These are phyloP conservation scores for Halenospora varia DNA, from an alignment of 495 filamentous ascomycete species.

Conservation along the genomic window DNA sequence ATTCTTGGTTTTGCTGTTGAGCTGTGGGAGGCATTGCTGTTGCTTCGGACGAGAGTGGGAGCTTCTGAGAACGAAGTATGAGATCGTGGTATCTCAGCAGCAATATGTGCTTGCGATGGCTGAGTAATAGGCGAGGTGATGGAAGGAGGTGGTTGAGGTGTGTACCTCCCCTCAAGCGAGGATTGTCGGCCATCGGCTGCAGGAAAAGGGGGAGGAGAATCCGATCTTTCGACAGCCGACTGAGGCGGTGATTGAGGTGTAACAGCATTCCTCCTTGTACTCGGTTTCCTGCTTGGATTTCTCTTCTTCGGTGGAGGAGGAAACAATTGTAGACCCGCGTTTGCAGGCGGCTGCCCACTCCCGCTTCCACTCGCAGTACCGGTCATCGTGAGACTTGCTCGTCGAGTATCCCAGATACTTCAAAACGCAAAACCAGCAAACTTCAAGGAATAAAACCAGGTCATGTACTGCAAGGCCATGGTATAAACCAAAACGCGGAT, in stretches of 20 bases:
- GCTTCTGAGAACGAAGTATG: constrained; percentile 48
- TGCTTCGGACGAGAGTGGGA: constrained; percentile 42
- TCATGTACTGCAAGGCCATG: background rate
- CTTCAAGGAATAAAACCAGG: background rate
- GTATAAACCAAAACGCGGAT: background rate
- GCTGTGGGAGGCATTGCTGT: constrained; percentile 40
- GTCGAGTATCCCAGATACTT: constrained; percentile 18
- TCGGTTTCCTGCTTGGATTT: constrained; percentile 18
- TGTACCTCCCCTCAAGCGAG: constrained; percentile 19
- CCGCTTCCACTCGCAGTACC: background rate
- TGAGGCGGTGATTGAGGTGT: constrained; percentile 14
- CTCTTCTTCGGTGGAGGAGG: constrained; percentile 40
- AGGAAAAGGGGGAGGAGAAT: constrained; percentile 36
- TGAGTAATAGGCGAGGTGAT: constrained; percentile 33
- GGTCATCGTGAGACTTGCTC: constrained; percentile 9
- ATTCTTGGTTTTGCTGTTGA: constrained; percentile 44
- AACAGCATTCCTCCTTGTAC: constrained; percentile 15
- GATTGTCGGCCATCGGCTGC: constrained; percentile 28
- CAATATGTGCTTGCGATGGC: constrained; percentile 31
- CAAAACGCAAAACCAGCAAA: background rate
- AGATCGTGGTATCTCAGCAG: constrained; percentile 36
- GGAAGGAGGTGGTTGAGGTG: constrained; percentile 27
- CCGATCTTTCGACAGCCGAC: constrained; percentile 26
- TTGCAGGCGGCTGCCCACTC: constrained; percentile 20
- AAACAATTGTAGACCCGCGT: constrained; percentile 49